Evolutionary conservation across 2,329 filamentous ascomycete genomes (phyloP).

Genomic region (Helotiales sp.): DNA sequence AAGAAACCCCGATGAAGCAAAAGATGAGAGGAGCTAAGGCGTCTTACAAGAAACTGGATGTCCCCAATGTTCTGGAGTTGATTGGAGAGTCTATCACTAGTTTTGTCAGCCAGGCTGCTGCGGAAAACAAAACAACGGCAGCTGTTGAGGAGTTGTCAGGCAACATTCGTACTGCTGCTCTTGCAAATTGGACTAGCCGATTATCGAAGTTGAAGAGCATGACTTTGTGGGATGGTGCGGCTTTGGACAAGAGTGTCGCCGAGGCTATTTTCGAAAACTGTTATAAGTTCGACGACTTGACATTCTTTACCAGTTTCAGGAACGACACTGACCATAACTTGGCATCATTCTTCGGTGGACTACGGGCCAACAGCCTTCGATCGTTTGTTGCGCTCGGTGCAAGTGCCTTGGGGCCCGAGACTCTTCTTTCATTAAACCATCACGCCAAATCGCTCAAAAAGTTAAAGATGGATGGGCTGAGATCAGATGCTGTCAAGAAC

Average conservation of each 20-base stretch:
- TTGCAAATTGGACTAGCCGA: slow-evolving; percentile 63
- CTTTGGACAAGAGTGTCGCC: slow-evolving; percentile 59
- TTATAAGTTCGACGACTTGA: slow-evolving; percentile 63
- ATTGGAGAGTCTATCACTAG: slow-evolving; percentile 63
- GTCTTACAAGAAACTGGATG: slow-evolving; percentile 42
- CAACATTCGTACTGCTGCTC: slow-evolving; percentile 54
- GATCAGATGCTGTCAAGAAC: slow-evolving; percentile 53
- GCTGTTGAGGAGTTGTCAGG: slow-evolving; percentile 63
- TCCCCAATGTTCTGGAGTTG: slow-evolving; percentile 48
- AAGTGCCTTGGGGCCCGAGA: slow-evolving; percentile 58
- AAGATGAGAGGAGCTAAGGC: slow-evolving; percentile 33
- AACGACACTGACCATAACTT: slow-evolving; percentile 56
- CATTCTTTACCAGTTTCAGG: slow-evolving; percentile 53
- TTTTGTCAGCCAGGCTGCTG: slow-evolving; percentile 50
- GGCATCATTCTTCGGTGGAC: slow-evolving; percentile 60
- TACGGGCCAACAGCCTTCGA: slow-evolving; percentile 61
- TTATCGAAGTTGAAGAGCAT: slow-evolving; percentile 63
- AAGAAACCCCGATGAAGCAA: slow-evolving; percentile 40
- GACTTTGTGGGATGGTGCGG: slow-evolving; percentile 64
- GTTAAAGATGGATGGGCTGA: slow-evolving; percentile 55
- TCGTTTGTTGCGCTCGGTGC: slow-evolving; percentile 63
- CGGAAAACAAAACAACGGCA: slow-evolving; percentile 51
- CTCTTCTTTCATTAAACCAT: slow-evolving; percentile 57
- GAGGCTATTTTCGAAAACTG: slow-evolving; percentile 62
- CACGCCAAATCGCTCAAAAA: slow-evolving; percentile 60